phyloP scores from a whole-genome alignment of 768 basidiomycete genomes.

The Russula sp. region DNA sequence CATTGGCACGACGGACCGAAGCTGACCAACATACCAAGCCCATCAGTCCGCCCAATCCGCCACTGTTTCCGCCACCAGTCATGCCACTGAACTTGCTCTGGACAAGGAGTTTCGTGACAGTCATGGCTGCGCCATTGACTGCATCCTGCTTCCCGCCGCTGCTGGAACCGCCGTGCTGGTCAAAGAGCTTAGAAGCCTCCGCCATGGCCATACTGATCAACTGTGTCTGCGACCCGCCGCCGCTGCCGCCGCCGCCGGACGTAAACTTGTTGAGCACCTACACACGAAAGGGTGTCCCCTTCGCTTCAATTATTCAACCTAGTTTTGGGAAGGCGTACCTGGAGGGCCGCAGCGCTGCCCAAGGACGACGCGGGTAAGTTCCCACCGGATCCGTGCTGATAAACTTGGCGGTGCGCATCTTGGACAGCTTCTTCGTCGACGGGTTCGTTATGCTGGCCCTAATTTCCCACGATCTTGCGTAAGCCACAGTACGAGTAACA shows the following conservation, averaged over 20 bases:
- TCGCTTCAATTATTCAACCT: neutral
- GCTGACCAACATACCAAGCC: conserved; percentile 24
- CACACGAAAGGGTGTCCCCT: neutral
- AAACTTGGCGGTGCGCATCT: conserved; percentile 56
- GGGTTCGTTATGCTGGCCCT: conserved; percentile 50
- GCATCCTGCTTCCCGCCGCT: conserved; percentile 76
- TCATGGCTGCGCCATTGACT: conserved; percentile 80
- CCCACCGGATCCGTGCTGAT: conserved; percentile 45
- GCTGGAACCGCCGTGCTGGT: conserved; percentile 56
- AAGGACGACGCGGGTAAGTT: conserved; percentile 55
- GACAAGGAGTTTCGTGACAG: conserved; percentile 75
- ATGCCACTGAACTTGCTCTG: conserved; percentile 54
- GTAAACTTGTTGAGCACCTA: conserved; percentile 68
- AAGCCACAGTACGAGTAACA: neutral
- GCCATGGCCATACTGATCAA: conserved; percentile 85
- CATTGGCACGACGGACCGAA: conserved; percentile 23
- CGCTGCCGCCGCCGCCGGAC: conserved; percentile 38
- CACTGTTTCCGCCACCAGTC: conserved; percentile 59
- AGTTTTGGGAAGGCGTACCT: conserved; percentile 38
- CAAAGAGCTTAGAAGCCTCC: conserved; percentile 71
- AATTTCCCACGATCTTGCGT: conserved; percentile 5
- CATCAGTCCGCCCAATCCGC: conserved; percentile 58
- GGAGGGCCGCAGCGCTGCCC: conserved; percentile 73
- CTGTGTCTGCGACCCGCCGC: conserved; percentile 46
- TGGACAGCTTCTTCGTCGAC: conserved; percentile 62